These are phyloP conservation scores for Neurospora intermedia DNA, from an alignment of 495 filamentous ascomycete genomes.

Conservation along the genomic window DNA sequence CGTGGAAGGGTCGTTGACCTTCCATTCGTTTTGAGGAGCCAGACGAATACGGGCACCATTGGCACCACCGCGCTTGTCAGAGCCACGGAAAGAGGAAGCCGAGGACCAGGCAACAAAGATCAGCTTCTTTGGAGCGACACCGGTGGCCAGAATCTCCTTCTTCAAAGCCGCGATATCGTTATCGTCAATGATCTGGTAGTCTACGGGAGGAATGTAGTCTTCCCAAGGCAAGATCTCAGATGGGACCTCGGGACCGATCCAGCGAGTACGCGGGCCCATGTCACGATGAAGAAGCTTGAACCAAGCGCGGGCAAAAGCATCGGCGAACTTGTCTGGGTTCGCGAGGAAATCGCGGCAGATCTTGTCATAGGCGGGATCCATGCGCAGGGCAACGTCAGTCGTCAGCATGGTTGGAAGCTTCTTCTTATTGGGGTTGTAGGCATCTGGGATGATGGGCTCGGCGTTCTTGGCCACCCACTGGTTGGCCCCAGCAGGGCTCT, in stretches of 20 bases:
- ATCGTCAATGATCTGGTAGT: slow-evolving; percentile 46
- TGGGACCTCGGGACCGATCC: slow-evolving; percentile 59
- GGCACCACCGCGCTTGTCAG: slow-evolving; percentile 67
- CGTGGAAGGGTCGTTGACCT: slow-evolving; percentile 54
- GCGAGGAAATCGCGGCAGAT: slow-evolving; percentile 55
- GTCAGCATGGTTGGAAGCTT: slow-evolving; percentile 59
- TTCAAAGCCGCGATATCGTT: slow-evolving; percentile 51
- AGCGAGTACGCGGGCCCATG: slow-evolving; percentile 55
- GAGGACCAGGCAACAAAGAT: slow-evolving; percentile 57
- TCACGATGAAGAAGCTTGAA: slow-evolving; percentile 72
- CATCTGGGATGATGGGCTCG: slow-evolving; percentile 54
- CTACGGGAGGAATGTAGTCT: slow-evolving; percentile 47
- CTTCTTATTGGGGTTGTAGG: slow-evolving; percentile 53
- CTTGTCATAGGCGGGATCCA: slow-evolving; percentile 61
- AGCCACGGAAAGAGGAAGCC: slow-evolving; percentile 60
- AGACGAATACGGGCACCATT: slow-evolving; percentile 66
- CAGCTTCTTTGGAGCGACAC: slow-evolving; percentile 41
- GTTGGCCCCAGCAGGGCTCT: slow-evolving; percentile 61
- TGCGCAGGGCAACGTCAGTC: slow-evolving; percentile 57
- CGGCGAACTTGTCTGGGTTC: slow-evolving; percentile 52
- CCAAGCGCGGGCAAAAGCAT: slow-evolving; percentile 59
- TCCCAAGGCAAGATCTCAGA: slow-evolving; percentile 53
- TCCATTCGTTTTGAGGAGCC: slow-evolving; percentile 56
- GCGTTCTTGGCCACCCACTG: slow-evolving; percentile 62
- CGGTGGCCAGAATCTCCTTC: slow-evolving; percentile 49